Base-by-base conservation (phyloP, 805 yeast species). In the Pichia gijzeniarum region DNA sequence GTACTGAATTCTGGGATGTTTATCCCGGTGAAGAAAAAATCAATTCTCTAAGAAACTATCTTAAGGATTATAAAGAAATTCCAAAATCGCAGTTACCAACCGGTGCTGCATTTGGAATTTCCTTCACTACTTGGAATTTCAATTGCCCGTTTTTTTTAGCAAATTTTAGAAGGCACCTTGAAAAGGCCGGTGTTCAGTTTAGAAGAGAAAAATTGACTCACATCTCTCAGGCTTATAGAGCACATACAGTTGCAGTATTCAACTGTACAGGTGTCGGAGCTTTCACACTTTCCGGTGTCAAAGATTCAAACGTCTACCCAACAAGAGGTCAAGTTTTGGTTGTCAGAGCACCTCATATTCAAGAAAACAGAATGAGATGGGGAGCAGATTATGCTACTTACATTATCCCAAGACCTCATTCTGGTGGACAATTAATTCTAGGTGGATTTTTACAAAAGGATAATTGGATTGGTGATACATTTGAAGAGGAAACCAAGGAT, bases 181-280 rank as follows among this genome's bases (percentile, higher is more conserved):
- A 60, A 32, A 36, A 57, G 3, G 49, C 57, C 28, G 87, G 87
- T 1, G 81, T 82, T 14, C 54, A 48, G 1, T 79, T 82, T 48
- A 48, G 59, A 7, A 71, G 78, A 49, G 56, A 61, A 28, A 72
- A 68, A 21, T 51, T 84, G 21, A 56, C 68, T 2, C 82, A 81
- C 56, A 69, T 85, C 38, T 59, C 74, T 5, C 80, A 82, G 50
- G 88, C 85, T 1, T 74, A 54, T 27, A 46, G 51, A 16, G 47
- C 58, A 8, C 41, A 58, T 2, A 69, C 79, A 1, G 61, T 68
- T 35, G 67, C 62, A 5, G 82, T 84, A 7, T 81, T 85, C 72
- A 86, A 86, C 55, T 85, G 95, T 61, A 72, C 89, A 0, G 95
- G 95, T 8, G 66, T 82, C 17, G 85, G 89, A 9, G 85, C 93